Conservation (phyloP, 805 yeast genomes). For the Sugiyamaella americana region DNA sequence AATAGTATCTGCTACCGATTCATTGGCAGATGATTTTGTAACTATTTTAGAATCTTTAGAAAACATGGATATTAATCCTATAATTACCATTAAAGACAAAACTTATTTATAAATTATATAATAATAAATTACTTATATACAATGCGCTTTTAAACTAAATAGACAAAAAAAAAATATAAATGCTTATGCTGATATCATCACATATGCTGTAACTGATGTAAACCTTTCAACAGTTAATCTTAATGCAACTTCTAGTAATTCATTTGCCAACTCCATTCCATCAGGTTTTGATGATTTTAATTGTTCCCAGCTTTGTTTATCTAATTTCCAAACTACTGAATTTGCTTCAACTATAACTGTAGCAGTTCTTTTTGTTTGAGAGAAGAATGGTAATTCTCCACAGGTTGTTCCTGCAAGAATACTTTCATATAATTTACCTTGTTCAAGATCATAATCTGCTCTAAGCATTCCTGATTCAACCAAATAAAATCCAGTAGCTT, state of each 20-base stretch:
- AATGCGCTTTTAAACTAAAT: background rate
- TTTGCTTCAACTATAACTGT: conserved; percentile 55
- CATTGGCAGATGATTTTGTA: background rate
- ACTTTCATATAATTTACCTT: conserved; percentile 39
- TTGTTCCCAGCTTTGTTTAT: conserved; percentile 39
- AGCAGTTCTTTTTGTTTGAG: conserved; percentile 37
- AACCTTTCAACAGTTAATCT: conserved; percentile 64
- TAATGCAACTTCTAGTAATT: conserved; percentile 55
- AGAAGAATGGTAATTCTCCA: conserved; percentile 50
- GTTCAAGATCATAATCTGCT: conserved; percentile 47
- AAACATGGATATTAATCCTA: background rate
- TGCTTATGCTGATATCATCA: conserved; percentile 46
- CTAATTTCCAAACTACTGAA: conserved; percentile 63
- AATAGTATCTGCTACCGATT: too few relatives aligned
- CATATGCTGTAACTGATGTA: conserved; percentile 68
- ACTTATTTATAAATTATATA: background rate
- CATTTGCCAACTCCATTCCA: conserved; percentile 53
- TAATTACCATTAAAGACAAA: background rate
- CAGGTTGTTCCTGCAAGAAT: conserved; percentile 70
- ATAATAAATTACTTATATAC: conserved; percentile 1
- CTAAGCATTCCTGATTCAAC: conserved; percentile 53
- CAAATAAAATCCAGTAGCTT: conserved; percentile 52
- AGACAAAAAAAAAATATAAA: background rate
- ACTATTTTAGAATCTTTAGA: background rate
- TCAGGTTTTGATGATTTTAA: conserved; percentile 36